Evolutionary conservation across 148 eudicot species (phyloP), one percentile per base, ranked within the genome.

Genomic region (Talinum fruticosum): DNA sequence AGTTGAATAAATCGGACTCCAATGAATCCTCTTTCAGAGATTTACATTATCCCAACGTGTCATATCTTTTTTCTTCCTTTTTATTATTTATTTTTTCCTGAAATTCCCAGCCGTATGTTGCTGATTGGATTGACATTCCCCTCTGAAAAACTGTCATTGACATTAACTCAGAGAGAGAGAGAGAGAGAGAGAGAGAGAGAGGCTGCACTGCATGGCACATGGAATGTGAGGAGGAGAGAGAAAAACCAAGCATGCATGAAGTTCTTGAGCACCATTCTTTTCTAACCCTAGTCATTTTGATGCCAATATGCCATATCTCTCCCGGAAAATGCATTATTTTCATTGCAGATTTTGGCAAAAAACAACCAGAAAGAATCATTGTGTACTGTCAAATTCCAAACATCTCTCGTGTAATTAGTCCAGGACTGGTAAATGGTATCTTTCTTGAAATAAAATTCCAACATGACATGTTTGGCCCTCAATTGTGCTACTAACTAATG

Each of bases 401-500:
- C 79, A 77, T 77, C 29, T 77, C 29, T 69, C 74, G 54, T 53
- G 67, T 77, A 77, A 21, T 34, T 35, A 26, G 32, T 26, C 35
- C 19, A 24, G 38, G 26, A 34, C 8, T 76, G 35, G 73, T 53
- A 15, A 75, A 3, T 49, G 41, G 62, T 0, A 30, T 47, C 47
- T 33, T 34, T 68, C 49, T 33, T 53, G 74, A 47, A 61, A 51
- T 10, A 68, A 76, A 47, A 71, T 34, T n/a, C 24, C 16, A 70
- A 75, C 74, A 76, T 80, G 83, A 75, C 79, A 38, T 81, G 76
- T 75, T 5, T 81, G 72, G 72, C 32, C 53, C 78, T 75, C 62
- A 34, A 73, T 79, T 36, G n/a, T 18, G 23, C 29, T 35, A 26
- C 72, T 54, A 65, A 69, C 70, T 75, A 75, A 65, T 38, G 75